Percentiles rank a stretch among this genome's conserved stretches.
These are phyloP conservation scores for Termitomyces sp. DNA, from an alignment of 768 basidiomycete species.

Conservation along the genomic window DNA sequence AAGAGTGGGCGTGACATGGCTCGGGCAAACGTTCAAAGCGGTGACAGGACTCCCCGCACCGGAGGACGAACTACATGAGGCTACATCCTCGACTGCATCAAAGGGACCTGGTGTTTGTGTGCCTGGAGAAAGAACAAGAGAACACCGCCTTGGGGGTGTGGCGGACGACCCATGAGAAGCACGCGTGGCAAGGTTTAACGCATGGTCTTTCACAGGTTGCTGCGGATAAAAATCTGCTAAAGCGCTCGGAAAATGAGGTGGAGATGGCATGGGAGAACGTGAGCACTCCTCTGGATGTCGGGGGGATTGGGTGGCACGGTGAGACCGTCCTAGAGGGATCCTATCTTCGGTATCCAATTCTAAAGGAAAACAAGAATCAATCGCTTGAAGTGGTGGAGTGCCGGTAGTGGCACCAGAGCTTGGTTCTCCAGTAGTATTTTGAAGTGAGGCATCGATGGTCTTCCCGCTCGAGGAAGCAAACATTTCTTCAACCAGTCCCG, in stretches of 20 bases:
- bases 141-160: slow-evolving; percentile 30
- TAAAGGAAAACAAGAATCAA: slow-evolving; percentile 33
- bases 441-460: neutral
- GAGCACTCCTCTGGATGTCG: slow-evolving; percentile 34
- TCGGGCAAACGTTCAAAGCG: neutral
- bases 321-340: slow-evolving; percentile 57
- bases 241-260: slow-evolving; percentile 24
- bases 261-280: slow-evolving; percentile 28
- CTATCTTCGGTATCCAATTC: slow-evolving; percentile 63
- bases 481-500: slow-evolving; percentile 69
- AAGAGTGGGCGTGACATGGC: slow-evolving; percentile 28
- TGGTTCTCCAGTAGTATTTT: neutral
- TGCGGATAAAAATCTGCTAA: slow-evolving; percentile 12
- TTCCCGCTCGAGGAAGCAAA: slow-evolving; percentile 39
- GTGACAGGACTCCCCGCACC: neutral
- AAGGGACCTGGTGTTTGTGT: neutral
- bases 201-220: slow-evolving; percentile 20
- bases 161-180: slow-evolving; percentile 28
- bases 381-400: slow-evolving; percentile 39
- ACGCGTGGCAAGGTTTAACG: slow-evolving; percentile 24
- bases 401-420: slow-evolving; percentile 13
- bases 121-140: slow-evolving; percentile 20
- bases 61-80: neutral
- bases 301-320: slow-evolving; percentile 51
- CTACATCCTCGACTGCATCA: neutral